Conservation (phyloP, 2,329 filamentous ascomycete genomes). For the Apiospora hydei region DNA sequence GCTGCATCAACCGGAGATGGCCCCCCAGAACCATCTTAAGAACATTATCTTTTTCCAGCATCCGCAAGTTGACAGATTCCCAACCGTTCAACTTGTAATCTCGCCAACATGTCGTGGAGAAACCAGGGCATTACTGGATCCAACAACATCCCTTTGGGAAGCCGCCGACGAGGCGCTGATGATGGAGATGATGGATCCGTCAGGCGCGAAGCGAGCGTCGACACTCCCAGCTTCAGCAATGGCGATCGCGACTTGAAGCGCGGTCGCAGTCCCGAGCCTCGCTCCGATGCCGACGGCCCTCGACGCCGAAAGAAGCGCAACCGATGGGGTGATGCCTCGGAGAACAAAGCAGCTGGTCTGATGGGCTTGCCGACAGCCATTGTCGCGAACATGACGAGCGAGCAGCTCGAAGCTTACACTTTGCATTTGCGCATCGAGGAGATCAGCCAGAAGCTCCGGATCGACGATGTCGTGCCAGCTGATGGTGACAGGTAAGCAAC, state of each 20-base stretch:
- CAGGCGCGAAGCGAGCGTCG: slow-evolving; percentile 30
- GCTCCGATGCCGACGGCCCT: slow-evolving; percentile 76
- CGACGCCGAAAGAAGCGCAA: slow-evolving; percentile 98
- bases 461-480: slow-evolving; percentile 97
- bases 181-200: slow-evolving; percentile 51
- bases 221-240: slow-evolving; percentile 45
- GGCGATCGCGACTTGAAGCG: slow-evolving; percentile 72
- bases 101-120: slow-evolving; percentile 67
- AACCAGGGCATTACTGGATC: slow-evolving; percentile 91
- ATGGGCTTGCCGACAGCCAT: slow-evolving; percentile 98
- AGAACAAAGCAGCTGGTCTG: slow-evolving; percentile 97
- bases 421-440: slow-evolving; percentile 97
- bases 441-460: slow-evolving; percentile 98
- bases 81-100: background rate
- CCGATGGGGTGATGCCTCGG: slow-evolving; percentile 94
- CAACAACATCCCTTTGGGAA: slow-evolving; percentile 96
- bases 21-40: background rate
- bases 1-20: background rate
- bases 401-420: slow-evolving; percentile 97
- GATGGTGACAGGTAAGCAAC: slow-evolving; percentile 87
- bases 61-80: slow-evolving; percentile 12
- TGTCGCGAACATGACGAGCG: slow-evolving; percentile 95
- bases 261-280: slow-evolving; percentile 88
- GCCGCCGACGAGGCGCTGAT: slow-evolving; percentile 78
- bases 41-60: slow-evolving; percentile 8